phyloP scores from a whole-genome alignment of 371 early-diverging fungal species.

The Mucor sp. region DNA sequence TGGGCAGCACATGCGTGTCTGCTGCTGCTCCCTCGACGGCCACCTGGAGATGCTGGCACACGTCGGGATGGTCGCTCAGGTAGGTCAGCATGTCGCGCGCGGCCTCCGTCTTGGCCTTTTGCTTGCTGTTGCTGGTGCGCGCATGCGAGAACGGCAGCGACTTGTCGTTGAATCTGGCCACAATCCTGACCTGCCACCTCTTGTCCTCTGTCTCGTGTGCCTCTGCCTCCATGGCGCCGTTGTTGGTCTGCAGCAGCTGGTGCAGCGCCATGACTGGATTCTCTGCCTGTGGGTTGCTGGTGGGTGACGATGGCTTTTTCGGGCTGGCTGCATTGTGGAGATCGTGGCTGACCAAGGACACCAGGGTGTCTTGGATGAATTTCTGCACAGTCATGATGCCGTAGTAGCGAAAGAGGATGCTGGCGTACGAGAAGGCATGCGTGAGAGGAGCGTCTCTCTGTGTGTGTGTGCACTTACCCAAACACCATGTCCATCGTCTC shows the following conservation, averaged over 20 bases:
- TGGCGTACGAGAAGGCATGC: background rate
- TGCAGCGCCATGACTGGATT: background rate
- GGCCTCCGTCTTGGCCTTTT: slow-evolving; percentile 14
- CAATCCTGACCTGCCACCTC: background rate
- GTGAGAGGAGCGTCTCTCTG: background rate
- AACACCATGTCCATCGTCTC: background rate
- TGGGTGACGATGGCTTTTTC: background rate
- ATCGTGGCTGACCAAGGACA: background rate
- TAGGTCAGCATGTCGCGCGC: slow-evolving; percentile 5
- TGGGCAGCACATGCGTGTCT: slow-evolving; percentile 6
- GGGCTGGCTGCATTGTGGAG: background rate
- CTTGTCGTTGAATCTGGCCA: background rate
- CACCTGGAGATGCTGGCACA: background rate
- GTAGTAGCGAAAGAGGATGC: background rate
- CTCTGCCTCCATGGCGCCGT: background rate
- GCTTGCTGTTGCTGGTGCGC: slow-evolving; percentile 6
- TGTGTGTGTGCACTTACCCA: background rate
- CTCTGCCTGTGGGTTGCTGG: background rate
- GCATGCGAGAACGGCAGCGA: slow-evolving; percentile 1
- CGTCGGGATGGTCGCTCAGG: slow-evolving; percentile 1
- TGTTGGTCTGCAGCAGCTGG: background rate
- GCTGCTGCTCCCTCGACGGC: background rate
- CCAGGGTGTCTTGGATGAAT: background rate
- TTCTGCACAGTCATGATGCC: background rate
- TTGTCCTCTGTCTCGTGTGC: no score